phyloP scores from a whole-genome alignment of 768 basidiomycete species.

The Pulveroboletus ravenelii region DNA sequence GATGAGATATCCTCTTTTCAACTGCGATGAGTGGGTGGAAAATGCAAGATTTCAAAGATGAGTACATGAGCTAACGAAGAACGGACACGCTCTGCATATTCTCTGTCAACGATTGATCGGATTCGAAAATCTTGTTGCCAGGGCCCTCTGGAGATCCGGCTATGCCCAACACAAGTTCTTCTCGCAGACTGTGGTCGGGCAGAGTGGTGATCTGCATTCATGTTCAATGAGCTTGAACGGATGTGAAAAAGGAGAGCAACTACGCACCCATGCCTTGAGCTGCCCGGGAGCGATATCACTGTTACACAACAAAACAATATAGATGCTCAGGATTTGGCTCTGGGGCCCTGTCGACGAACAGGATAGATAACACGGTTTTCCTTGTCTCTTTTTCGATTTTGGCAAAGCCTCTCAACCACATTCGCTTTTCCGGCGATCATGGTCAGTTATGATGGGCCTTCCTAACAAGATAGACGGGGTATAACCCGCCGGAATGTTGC shows the following conservation, averaged over 20 bases:
- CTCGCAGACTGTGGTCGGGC: not conserved
- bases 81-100: constrained; percentile 13
- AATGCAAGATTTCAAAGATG: not conserved
- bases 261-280: not conserved
- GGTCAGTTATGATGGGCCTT: not conserved
- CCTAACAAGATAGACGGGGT: too few relatives aligned
- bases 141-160: not conserved
- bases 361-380: not conserved
- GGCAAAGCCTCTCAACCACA: constrained; percentile 3
- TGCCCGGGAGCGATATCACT: not conserved
- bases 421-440: not conserved
- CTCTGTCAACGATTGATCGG: not conserved
- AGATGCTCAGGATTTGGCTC: constrained; percentile 2
- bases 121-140: constrained; percentile 3
- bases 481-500: too few relatives aligned
- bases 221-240: not conserved
- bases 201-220: not conserved
- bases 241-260: too few relatives aligned
- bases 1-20: not conserved
- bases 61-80: constrained; percentile 1
- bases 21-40: not conserved
- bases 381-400: not conserved
- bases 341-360: constrained; percentile 4
- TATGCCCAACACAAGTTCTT: not conserved
- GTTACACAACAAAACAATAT: constrained; percentile 1